phyloP scores from a whole-genome alignment of 345 rosid genomes.

The Eucalyptus cloeziana region DNA sequence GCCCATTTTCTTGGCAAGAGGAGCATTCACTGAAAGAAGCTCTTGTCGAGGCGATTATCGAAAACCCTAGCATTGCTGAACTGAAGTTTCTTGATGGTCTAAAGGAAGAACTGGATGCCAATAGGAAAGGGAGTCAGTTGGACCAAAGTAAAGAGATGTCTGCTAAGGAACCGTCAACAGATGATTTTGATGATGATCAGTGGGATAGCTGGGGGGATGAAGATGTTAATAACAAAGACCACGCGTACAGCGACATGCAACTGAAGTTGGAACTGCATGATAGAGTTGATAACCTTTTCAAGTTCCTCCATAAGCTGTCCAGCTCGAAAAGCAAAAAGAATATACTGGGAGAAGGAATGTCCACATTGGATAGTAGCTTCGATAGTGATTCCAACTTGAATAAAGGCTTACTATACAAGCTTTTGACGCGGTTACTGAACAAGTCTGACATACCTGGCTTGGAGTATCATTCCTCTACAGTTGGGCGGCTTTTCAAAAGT shows the following conservation, averaged over 20 bases:
- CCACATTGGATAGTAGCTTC: slow-evolving; percentile 38
- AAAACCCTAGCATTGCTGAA: slow-evolving; percentile 55
- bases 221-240: slow-evolving; percentile 34
- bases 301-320: slow-evolving; percentile 68
- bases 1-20: slow-evolving; percentile 99
- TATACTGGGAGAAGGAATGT: slow-evolving; percentile 40
- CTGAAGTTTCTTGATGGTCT: slow-evolving; percentile 69
- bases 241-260: slow-evolving; percentile 64
- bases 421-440: slow-evolving; percentile 44
- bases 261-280: slow-evolving; percentile 84
- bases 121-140: slow-evolving; percentile 23
- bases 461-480: slow-evolving; percentile 93
- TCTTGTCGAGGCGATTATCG: slow-evolving; percentile 62
- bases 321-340: slow-evolving; percentile 34
- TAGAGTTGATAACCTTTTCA: slow-evolving; percentile 76
- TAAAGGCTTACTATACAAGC: slow-evolving; percentile 64
- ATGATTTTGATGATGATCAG: slow-evolving; percentile 91
- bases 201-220: slow-evolving; percentile 99
- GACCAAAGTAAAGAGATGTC: slow-evolving; percentile 33
- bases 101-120: slow-evolving; percentile 59
- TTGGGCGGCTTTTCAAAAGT: slow-evolving; percentile 89
- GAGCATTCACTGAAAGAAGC: slow-evolving; percentile 91
- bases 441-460: slow-evolving; percentile 62
- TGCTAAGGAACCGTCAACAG: slow-evolving; percentile 34
- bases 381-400: slow-evolving; percentile 34